A percentile compares a stretch with the other conserved stretches of the same genome.
Conservation (phyloP, 805 yeast species). For the Yarrowia sp. region DNA sequence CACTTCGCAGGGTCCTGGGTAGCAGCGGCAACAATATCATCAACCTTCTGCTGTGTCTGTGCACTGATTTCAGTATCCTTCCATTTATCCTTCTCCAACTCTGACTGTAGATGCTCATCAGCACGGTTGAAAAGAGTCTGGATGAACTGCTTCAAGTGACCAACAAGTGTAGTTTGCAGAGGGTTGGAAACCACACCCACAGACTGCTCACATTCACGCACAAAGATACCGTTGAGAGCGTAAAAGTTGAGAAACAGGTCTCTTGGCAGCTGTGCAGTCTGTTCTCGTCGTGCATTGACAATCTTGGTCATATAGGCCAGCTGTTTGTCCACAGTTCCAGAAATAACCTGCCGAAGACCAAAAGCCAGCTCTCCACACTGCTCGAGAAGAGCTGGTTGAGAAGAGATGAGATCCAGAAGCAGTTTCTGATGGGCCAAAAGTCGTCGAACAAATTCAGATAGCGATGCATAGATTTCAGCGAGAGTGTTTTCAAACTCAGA, state of each 20-base stretch:
- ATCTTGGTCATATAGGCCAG: conserved; percentile 64
- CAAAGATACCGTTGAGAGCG: conserved; percentile 69
- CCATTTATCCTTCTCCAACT: conserved; percentile 79
- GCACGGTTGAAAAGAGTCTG: conserved; percentile 61
- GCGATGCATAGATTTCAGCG: conserved; percentile 61
- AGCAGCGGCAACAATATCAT: conserved; percentile 59
- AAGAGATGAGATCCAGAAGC: conserved; percentile 72
- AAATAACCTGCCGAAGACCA: conserved; percentile 67
- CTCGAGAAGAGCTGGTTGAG: conserved; percentile 47
- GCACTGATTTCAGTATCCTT: conserved; percentile 67
- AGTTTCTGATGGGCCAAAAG: conserved; percentile 80
- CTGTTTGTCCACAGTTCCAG: conserved; percentile 69
- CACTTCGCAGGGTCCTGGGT: conserved; percentile 59
- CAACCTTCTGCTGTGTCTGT: conserved; percentile 58
- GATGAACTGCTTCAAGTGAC: conserved; percentile 68
- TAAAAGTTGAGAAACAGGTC: conserved; percentile 72
- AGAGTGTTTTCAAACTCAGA: conserved; percentile 78
- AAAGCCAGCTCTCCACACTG: conserved; percentile 57
- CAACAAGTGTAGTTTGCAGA: conserved; percentile 70
- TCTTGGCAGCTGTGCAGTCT: conserved; percentile 63
- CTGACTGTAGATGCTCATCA: conserved; percentile 55
- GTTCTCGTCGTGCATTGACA: conserved; percentile 76
- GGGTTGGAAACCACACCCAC: conserved; percentile 70
- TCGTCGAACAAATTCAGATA: conserved; percentile 76
- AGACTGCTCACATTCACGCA: conserved; percentile 82